Evolutionary conservation across 225 moss, liverwort and hornwort species (phyloP), one percentile per base, ranked within the genome.

Genomic region (Polytrichum commune): DNA sequence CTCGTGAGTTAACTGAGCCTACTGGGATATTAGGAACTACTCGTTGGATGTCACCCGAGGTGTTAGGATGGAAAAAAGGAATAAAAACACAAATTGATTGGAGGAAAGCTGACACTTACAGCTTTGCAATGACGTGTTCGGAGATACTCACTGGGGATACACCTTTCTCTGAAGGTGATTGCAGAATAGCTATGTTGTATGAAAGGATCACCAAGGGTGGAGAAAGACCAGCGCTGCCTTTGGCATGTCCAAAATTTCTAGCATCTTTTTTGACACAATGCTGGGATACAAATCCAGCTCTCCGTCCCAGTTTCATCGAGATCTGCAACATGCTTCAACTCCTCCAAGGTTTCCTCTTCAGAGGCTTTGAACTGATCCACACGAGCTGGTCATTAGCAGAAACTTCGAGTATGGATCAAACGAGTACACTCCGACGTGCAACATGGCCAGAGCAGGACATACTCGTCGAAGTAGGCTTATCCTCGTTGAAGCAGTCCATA

Each of bases 101-200:
- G 71, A 75, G 70, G 71, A 67, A 76, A 53, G 80, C 69, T 7
- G 73, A 80, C 53, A 72, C 22, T 10, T 80, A 80, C 64, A 76
- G 65, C 28, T 80, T 76, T 26, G 76, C 69, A 8, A 68, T 69
- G 69, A 9, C 54, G 7, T 73, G 73, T n/a, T 60, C 35, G 10
- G 68, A 72, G 27, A 65, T 76, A 19, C 29, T 72, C 0, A 63
- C 68, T 54, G 72, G 72, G 8, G 20, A 27, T 5, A 56, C 29
- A 35, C 75, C 75, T 7, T 72, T 80, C 66, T 56, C 60, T 30
- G 27, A 53, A 2, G 10, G 62, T 62, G 29, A 8, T 9, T 16
- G 63, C 8, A 26, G 3, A 8, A 35, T 9, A 35, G 2, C 57
- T 57, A 22, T 16, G 20, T 35, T 63, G 63, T 24, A 26, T 16